Conservation (phyloP, 2,329 filamentous ascomycete species). For the Clonostachys byssicola region DNA sequence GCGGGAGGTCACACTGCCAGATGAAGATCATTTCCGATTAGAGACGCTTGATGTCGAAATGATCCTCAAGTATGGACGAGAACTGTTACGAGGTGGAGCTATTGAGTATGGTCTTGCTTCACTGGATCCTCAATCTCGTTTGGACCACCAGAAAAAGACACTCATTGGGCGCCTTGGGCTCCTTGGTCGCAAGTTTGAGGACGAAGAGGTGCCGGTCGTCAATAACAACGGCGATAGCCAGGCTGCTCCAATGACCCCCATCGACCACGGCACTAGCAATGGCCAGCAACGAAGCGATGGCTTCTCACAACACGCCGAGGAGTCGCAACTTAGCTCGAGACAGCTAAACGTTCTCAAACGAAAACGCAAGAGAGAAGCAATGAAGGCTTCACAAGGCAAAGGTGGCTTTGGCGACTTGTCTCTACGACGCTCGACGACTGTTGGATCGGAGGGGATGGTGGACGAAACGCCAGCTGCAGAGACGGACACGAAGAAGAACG, state of each 20-base stretch:
- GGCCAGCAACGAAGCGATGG: constrained; percentile 26
- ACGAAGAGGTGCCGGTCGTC: constrained; percentile 66
- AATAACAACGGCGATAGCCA: constrained; percentile 29
- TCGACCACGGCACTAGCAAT: constrained; percentile 32
- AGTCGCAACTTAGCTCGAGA: constrained; percentile 77
- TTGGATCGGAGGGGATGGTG: constrained; percentile 53
- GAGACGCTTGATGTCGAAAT: constrained; percentile 72
- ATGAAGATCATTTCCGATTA: constrained; percentile 66
- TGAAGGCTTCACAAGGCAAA: constrained; percentile 82
- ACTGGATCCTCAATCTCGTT: constrained; percentile 74
- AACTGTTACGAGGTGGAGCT: constrained; percentile 78
- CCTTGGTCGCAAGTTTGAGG: constrained; percentile 77
- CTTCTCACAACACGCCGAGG: constrained; percentile 47
- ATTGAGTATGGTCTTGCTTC: constrained; percentile 81
- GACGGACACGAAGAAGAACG: constrained; percentile 53
- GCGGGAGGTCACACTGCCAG: constrained; percentile 19
- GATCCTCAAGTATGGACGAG: constrained; percentile 79
- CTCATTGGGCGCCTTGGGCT: constrained; percentile 78
- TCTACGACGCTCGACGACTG: constrained; percentile 56
- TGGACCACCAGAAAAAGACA: constrained; percentile 87
- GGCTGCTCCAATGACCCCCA: constrained; percentile 36
- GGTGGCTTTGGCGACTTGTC: constrained; percentile 86
- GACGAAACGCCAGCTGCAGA: constrained; percentile 55
- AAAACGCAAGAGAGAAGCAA: constrained; percentile 86
- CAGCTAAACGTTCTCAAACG: constrained; percentile 94